These are phyloP conservation scores for Blastomyces silverae DNA, from an alignment of 2,329 filamentous ascomycete genomes.

Conservation along the genomic window DNA sequence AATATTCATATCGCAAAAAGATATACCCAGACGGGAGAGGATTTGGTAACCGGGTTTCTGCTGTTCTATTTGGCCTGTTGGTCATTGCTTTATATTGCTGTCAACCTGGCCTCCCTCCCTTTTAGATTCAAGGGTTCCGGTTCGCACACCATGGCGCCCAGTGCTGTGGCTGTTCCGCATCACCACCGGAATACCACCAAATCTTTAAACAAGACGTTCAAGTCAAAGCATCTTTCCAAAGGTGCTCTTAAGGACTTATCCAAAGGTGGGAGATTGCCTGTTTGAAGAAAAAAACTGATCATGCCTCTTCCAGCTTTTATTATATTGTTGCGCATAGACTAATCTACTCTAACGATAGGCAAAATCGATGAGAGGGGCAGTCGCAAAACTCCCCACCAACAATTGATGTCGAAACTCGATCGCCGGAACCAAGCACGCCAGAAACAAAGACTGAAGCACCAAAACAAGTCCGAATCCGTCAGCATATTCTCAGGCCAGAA, in stretches of 20 bases:
- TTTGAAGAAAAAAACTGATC: background rate
- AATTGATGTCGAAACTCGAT: slow-evolving; percentile 95
- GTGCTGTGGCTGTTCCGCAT: slow-evolving; percentile 55
- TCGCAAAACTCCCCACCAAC: slow-evolving; percentile 86
- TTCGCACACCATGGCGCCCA: slow-evolving; percentile 64
- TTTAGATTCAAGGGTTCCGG: slow-evolving; percentile 74
- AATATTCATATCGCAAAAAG: slow-evolving; percentile 10
- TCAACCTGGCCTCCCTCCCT: slow-evolving; percentile 48
- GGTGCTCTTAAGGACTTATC: slow-evolving; percentile 73
- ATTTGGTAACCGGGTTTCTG: background rate
- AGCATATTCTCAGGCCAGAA: slow-evolving; percentile 80
- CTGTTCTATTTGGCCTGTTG: background rate
- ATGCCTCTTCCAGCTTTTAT: background rate
- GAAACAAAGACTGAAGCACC: slow-evolving; percentile 73
- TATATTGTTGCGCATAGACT: background rate
- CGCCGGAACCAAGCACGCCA: slow-evolving; percentile 93
- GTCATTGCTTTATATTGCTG: background rate
- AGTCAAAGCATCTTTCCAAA: slow-evolving; percentile 85
- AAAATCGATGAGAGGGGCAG: slow-evolving; percentile 70
- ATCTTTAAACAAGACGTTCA: slow-evolving; percentile 79
- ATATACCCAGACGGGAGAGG: background rate
- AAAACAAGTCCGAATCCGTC: slow-evolving; percentile 70
- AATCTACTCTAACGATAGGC: slow-evolving; percentile 47
- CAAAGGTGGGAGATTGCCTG: slow-evolving; percentile 57
- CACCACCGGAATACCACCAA: slow-evolving; percentile 94